Evolutionary conservation across 2,329 filamentous ascomycete species (phyloP), one percentile per base, ranked within the genome.

Genomic region (Colletotrichum lini): DNA sequence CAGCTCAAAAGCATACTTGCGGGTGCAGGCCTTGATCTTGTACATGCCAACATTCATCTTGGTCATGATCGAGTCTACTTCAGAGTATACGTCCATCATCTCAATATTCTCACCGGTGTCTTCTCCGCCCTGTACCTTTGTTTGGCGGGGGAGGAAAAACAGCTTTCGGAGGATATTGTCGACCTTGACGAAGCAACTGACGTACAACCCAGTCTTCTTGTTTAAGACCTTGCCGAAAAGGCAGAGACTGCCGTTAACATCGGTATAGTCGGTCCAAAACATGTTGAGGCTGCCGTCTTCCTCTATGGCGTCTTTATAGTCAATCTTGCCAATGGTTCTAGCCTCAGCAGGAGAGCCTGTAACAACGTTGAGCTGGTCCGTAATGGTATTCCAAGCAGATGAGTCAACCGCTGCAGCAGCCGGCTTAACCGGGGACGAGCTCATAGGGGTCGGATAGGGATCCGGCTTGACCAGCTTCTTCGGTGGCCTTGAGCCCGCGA

Each of bases 251-350:
- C 96, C 96, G 77, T 95, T 95, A 79, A 98, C 86, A 79, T 99
- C 96, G 0, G 93, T 94, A 78, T 98, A 99, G 81, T 99, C 96
- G 9, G 94, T 93, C 96, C 96, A 99, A 84, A 98, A 99, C 85
- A 99, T 94, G 75, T 92, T 92, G 40, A 99, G 86, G 76, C 93
- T 97, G 45, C 96, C 96, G 78, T 99, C 95, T 73, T 94, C 91
- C 80, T 98, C 96, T n/a, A 97, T 84, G n/a, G 94, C 95, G 81
- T 97, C 93, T 73, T 93, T 90, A 69, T 94, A 88, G 74, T 92
- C 91, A 59, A 98, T 88, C 82, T 98, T 99, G 50, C 95, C 95
- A 74, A 94, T 89, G 10, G 85, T 87, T 35, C 85, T 85, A 44
- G 86, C 84, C 74, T 94, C 92, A 3, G 89, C 80, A 5, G 88